These are phyloP conservation scores for Peziza echinospora DNA, from an alignment of 495 filamentous ascomycete species.

Conservation along the genomic window DNA sequence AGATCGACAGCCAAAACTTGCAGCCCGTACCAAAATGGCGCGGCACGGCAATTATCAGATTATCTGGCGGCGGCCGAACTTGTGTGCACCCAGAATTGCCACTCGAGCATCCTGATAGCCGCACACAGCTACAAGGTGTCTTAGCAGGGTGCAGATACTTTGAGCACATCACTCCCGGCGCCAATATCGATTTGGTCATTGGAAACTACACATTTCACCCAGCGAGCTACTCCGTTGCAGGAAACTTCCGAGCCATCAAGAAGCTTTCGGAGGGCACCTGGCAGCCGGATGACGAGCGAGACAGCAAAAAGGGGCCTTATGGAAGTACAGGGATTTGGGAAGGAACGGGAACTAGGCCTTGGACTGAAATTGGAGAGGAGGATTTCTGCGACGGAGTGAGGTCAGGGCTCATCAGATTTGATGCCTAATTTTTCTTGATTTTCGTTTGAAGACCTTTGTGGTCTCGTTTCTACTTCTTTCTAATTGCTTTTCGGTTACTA, in stretches of 20 bases:
- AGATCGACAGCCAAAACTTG: conserved; percentile 26
- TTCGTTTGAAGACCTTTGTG: no score
- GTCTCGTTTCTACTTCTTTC: no score
- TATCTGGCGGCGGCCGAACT: conserved; percentile 21
- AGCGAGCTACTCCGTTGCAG: conserved; percentile 25
- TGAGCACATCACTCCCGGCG: not conserved
- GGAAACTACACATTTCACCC: conserved; percentile 29
- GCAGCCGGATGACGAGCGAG: conserved; percentile 16
- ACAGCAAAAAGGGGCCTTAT: conserved; percentile 29
- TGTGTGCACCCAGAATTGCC: conserved; percentile 24
- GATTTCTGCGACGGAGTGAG: conserved; percentile 25
- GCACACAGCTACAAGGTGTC: conserved; percentile 1
- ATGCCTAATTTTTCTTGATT: conserved; percentile 7
- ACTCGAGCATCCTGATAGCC: conserved; percentile 10
- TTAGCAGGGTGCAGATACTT: not conserved
- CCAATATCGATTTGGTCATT: conserved; percentile 29
- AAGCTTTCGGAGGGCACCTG: conserved; percentile 22
- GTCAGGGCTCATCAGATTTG: conserved; percentile 18
- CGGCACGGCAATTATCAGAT: conserved; percentile 10
- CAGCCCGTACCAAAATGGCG: conserved; percentile 21
- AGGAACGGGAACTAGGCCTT: conserved; percentile 26
- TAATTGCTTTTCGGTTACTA: no score
- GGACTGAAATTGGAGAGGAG: conserved; percentile 21
- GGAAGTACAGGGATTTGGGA: conserved; percentile 31
- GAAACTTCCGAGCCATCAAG: conserved; percentile 25